These are phyloP conservation scores for Styphnolobium japonicum DNA, from an alignment of 306 rosid genomes.

Conservation along the genomic window DNA sequence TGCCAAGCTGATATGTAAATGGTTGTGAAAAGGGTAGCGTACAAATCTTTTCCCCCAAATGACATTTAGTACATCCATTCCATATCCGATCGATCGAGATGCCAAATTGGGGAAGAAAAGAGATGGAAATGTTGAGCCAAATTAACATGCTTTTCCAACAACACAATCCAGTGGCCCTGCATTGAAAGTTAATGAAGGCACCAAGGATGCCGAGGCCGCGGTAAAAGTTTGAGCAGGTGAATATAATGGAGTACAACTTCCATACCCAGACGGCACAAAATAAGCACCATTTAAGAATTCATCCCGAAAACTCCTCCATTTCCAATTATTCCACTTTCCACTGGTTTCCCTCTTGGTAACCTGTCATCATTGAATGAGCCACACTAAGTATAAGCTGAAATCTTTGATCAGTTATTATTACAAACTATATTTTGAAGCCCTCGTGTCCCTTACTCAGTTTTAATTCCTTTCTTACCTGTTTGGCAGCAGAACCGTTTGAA, in stretches of 20 bases:
- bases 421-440: not conserved
- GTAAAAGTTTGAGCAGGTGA: slow-evolving; percentile 46
- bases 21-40: not conserved
- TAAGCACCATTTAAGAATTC: slow-evolving; percentile 75
- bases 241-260: slow-evolving; percentile 68
- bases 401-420: not conserved
- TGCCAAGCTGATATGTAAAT: not conserved
- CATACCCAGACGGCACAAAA: slow-evolving; percentile 84
- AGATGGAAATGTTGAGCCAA: not conserved
- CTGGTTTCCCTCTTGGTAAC: slow-evolving; percentile 73
- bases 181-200: slow-evolving; percentile 56
- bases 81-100: not conserved
- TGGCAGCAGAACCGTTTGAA: slow-evolving; percentile 34
- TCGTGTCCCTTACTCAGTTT: not conserved
- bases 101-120: not conserved
- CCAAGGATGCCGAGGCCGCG: slow-evolving; percentile 49
- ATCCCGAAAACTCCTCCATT: slow-evolving; percentile 72
- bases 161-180: slow-evolving; percentile 69
- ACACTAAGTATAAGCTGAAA: not conserved
- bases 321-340: slow-evolving; percentile 63
- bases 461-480: slow-evolving; percentile 42
- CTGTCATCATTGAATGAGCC: slow-evolving; percentile 24
- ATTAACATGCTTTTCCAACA: slow-evolving; percentile 52
- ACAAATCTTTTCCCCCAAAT: not conserved
- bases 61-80: not conserved